phyloP scores from a whole-genome alignment of 2,329 filamentous ascomycete genomes.

The Juglanconis juglandina region DNA sequence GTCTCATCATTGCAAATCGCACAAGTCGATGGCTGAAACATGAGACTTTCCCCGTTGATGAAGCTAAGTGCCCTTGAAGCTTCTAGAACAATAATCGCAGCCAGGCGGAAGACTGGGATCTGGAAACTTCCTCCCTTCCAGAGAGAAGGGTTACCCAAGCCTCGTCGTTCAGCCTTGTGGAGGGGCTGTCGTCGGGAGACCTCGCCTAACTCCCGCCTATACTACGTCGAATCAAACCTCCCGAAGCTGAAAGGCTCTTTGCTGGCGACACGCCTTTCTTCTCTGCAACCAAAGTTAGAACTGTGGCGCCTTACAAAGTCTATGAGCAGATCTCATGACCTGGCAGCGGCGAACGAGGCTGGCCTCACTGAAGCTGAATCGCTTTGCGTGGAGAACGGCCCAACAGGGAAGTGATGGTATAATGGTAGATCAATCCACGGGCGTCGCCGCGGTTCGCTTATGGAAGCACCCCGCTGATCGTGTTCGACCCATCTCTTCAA shows the following conservation, averaged over 20 bases:
- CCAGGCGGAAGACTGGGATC: background rate
- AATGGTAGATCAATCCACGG: too few relatives aligned
- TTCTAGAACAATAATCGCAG: slow-evolving; percentile 11
- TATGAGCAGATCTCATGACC: too few relatives aligned
- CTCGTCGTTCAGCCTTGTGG: slow-evolving; percentile 1
- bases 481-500: too few relatives aligned
- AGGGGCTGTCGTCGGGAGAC: background rate
- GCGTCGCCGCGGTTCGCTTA: too few relatives aligned
- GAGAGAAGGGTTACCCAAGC: background rate
- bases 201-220: background rate
- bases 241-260: background rate
- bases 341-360: too few relatives aligned
- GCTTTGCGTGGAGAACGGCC: too few relatives aligned
- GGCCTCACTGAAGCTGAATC: too few relatives aligned
- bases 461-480: too few relatives aligned
- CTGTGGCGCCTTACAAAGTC: too few relatives aligned
- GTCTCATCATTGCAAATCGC: slow-evolving; percentile 14
- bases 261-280: too few relatives aligned
- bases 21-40: slow-evolving; percentile 13
- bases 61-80: background rate
- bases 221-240: background rate
- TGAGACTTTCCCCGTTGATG: background rate
- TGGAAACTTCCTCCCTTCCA: background rate
- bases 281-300: too few relatives aligned
- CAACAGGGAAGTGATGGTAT: too few relatives aligned